Base-by-base conservation (phyloP, 1,139 yeast species). In the Sugiyamaella pinicola region DNA sequence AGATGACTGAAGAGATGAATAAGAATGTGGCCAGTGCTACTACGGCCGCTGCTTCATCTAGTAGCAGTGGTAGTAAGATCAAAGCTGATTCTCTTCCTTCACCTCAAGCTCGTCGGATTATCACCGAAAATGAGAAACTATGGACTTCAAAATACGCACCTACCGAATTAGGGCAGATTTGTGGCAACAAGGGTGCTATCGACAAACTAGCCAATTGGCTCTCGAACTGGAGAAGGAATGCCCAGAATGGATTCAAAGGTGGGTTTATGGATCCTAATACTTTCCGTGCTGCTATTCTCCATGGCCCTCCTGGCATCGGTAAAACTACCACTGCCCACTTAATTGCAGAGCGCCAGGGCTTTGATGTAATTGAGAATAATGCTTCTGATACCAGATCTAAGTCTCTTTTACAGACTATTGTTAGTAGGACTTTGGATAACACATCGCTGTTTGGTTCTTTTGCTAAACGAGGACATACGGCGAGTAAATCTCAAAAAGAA, bases 121-220 rank as follows among this genome's bases (percentile, higher is more conserved):
- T 45, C 2, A n/a, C 48, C 31, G 55, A 44, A 17, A 49, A 47
- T 10, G 58, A 51, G 6, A 50, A 64, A 33, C 74, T 95, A 55
- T 95, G 99, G 99, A 93, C 99, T 0, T 85, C 83, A 2, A 89
- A 84, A 67, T 88, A 93, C 70, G 98, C 99, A 0, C 99, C 99
- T 5, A 79, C 81, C 1, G 77, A 76, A 40, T 59, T 85, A 47
- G 75, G 74, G 38, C 97, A 93, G 60, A 82, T 93, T 35, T 90
- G 97, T 71, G 99, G 99, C 54, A 93, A 93, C 68, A 89, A 88
- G 66, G 82, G 87, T 1, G 82, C 83, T 51, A 84, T 95, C 3
- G 74, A 75, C 37, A 82, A 82, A 64, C 74, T 93, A 47, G 75
- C 77, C 38, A 75, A 68, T 33, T 93, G 99, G 99, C 76, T 93